Conservation (phyloP, 2,329 filamentous ascomycete genomes). For the Alternaria ventricosa region DNA sequence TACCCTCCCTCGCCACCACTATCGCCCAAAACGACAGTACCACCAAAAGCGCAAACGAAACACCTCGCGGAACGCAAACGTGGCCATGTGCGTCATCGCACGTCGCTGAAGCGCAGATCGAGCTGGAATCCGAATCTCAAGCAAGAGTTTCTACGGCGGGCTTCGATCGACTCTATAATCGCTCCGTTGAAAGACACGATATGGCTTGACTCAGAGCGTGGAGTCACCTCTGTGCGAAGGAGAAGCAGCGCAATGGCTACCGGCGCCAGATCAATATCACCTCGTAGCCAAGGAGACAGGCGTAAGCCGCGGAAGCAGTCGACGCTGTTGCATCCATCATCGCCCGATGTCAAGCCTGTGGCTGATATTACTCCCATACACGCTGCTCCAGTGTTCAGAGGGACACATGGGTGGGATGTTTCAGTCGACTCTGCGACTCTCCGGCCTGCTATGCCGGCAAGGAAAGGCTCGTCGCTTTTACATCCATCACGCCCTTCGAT, state of each 20-base stretch:
- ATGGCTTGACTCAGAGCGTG: neutral
- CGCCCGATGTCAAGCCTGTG: neutral
- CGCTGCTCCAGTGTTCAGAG: neutral
- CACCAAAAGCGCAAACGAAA: conserved; percentile 4
- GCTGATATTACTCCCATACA: too few species aligned
- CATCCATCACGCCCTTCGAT: conserved; percentile 26
- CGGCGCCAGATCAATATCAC: neutral
- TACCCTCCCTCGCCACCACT: conserved; percentile 8
- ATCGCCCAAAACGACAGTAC: conserved; percentile 23
- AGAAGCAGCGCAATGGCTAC: neutral
- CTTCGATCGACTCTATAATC: conserved; percentile 17
- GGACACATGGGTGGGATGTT: neutral
- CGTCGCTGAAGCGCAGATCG: conserved; percentile 19
- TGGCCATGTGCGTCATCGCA: conserved; percentile 15
- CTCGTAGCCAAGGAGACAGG: neutral
- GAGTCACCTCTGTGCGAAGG: neutral
- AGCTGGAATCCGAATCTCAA: conserved; percentile 38
- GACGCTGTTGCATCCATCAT: conserved; percentile 14
- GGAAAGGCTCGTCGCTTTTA: conserved; percentile 24
- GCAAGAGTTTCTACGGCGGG: conserved; percentile 18
- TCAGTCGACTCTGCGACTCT: neutral
- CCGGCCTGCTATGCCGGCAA: neutral
- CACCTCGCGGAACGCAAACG: conserved; percentile 9
- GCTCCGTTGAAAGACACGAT: conserved; percentile 11
- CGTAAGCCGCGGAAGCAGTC: conserved; percentile 3